These are phyloP conservation scores for Ceratocystis albifundus DNA, from an alignment of 2,329 filamentous ascomycete genomes.

Conservation along the genomic window DNA sequence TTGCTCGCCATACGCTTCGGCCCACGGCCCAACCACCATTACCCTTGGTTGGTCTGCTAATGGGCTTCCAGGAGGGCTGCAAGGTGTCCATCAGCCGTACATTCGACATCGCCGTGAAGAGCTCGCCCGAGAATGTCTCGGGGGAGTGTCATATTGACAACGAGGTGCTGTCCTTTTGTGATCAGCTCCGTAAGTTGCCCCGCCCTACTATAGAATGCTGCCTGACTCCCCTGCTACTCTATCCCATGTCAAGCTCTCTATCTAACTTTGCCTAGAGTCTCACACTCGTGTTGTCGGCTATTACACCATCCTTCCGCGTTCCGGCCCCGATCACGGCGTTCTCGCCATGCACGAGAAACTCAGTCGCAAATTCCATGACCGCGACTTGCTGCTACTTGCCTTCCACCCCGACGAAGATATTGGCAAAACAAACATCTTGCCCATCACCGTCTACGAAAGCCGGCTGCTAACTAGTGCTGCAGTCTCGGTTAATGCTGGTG, in stretches of 20 bases:
- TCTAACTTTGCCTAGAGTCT: slow-evolving; percentile 55
- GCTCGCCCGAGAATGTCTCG: slow-evolving; percentile 43
- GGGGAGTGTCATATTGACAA: slow-evolving; percentile 4
- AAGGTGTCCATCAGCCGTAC: slow-evolving; percentile 87
- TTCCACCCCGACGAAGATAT: slow-evolving; percentile 61
- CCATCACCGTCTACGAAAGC: slow-evolving; percentile 83
- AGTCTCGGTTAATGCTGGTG: slow-evolving; percentile 56
- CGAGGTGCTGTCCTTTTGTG: slow-evolving; percentile 14
- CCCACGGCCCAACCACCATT: slow-evolving; percentile 44
- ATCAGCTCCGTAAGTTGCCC: slow-evolving; percentile 5
- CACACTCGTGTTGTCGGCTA: slow-evolving; percentile 80
- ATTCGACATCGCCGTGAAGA: slow-evolving; percentile 58
- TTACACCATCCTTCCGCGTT: slow-evolving; percentile 67
- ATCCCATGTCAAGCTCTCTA: not conserved
- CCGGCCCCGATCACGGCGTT: slow-evolving; percentile 57
- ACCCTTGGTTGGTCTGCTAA: slow-evolving; percentile 72
- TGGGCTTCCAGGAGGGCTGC: slow-evolving; percentile 83
- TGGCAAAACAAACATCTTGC: slow-evolving; percentile 59
- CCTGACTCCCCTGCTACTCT: not conserved
- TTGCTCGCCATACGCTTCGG: slow-evolving; percentile 78
- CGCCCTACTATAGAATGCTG: not conserved
- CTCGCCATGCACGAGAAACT: slow-evolving; percentile 70
- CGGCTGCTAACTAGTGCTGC: not conserved
- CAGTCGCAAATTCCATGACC: slow-evolving; percentile 65
- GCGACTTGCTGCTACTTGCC: slow-evolving; percentile 70